A percentile compares a stretch with the other conserved stretches of the same genome.
phyloP scores from a whole-genome alignment of 768 basidiomycete species.

The Serendipita sp. region DNA sequence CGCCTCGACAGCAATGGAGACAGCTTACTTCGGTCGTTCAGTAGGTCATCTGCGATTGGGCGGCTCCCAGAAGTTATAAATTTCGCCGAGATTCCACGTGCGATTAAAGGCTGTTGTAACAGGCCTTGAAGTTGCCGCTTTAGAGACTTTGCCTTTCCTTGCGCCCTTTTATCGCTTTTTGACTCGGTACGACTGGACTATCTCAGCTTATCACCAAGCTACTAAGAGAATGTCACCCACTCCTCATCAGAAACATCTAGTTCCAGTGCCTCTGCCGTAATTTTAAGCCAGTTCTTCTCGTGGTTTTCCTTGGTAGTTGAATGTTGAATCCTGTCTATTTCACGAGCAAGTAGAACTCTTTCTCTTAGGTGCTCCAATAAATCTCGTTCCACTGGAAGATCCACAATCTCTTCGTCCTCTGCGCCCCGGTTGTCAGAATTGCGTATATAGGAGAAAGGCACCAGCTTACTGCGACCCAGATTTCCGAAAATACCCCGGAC shows the following conservation, averaged over 20 bases:
- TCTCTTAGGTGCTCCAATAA: constrained; percentile 75
- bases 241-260: constrained; percentile 61
- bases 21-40: constrained; percentile 47
- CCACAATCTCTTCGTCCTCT: constrained; percentile 59
- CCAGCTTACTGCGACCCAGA: constrained; percentile 53
- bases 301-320: constrained; percentile 72
- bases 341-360: constrained; percentile 65
- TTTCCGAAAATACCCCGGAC: constrained; percentile 56
- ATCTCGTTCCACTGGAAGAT: constrained; percentile 63
- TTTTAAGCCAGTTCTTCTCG: constrained; percentile 80
- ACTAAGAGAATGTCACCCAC: constrained; percentile 10
- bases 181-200: constrained; percentile 20
- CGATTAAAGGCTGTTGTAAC: constrained; percentile 65
- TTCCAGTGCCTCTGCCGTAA: constrained; percentile 83
- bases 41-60: constrained; percentile 68
- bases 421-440: constrained; percentile 6
- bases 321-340: constrained; percentile 77
- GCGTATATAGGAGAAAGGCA: not conserved
- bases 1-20: not conserved
- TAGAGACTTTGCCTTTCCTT: constrained; percentile 37
- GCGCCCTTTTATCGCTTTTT: constrained; percentile 30
- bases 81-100: constrained; percentile 61
- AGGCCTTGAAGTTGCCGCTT: constrained; percentile 61
- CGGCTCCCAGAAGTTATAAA: constrained; percentile 82
- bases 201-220: not conserved